phyloP scores from a whole-genome alignment of 768 basidiomycete species.

The Termitomyces sp. region DNA sequence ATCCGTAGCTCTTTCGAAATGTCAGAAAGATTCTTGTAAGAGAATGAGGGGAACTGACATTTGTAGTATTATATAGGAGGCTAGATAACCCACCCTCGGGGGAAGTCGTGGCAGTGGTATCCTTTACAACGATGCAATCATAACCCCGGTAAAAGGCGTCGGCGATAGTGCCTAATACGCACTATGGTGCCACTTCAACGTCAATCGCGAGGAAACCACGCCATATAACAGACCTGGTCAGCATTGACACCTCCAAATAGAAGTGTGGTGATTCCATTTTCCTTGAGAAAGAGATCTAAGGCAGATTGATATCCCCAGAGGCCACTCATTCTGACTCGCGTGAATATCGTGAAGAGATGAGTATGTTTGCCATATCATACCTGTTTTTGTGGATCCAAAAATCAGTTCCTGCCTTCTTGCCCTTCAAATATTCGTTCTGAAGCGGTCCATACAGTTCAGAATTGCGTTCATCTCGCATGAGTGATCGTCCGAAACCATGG shows the following conservation, averaged over 20 bases:
- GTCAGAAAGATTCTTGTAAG: not conserved
- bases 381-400: slow-evolving; percentile 74
- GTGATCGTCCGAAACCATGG: slow-evolving; percentile 48
- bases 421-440: slow-evolving; percentile 50
- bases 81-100: slow-evolving; percentile 55
- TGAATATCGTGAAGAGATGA: not conserved
- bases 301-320: slow-evolving; percentile 64
- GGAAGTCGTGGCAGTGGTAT: slow-evolving; percentile 61
- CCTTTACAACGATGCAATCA: slow-evolving; percentile 55
- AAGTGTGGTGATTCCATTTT: slow-evolving; percentile 59
- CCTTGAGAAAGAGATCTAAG: slow-evolving; percentile 58
- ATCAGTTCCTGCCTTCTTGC: slow-evolving; percentile 53
- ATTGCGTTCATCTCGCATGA: slow-evolving; percentile 58
- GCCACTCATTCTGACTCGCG: slow-evolving; percentile 50
- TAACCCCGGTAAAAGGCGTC: slow-evolving; percentile 66
- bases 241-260: slow-evolving; percentile 66
- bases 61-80: slow-evolving; percentile 52
- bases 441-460: slow-evolving; percentile 63
- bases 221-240: slow-evolving; percentile 45
- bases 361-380: slow-evolving; percentile 21
- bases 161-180: slow-evolving; percentile 60
- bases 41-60: slow-evolving; percentile 33
- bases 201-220: not conserved
- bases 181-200: slow-evolving; percentile 31
- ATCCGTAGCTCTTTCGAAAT: slow-evolving; percentile 43